Evolutionary conservation across 2,329 filamentous ascomycete genomes (phyloP).

Genomic region (Fonsecaea multimorphosa): DNA sequence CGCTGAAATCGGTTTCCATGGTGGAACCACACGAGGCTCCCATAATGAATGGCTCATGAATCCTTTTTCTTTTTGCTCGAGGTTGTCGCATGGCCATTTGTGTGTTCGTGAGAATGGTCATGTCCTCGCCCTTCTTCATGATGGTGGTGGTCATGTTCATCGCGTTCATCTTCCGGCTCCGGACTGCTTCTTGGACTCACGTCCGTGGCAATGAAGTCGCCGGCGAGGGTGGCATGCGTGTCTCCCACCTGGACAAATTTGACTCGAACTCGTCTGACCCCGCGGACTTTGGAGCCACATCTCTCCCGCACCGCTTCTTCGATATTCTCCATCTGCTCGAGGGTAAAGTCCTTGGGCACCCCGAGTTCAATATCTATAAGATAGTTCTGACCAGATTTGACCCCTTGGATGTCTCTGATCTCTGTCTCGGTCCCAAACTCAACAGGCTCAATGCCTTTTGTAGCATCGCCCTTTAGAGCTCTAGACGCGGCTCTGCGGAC

Average conservation of each 20-base stretch:
- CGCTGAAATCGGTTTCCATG: background rate
- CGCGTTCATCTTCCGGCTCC: conserved; percentile 63
- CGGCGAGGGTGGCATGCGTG: conserved; percentile 64
- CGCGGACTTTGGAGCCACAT: conserved; percentile 78
- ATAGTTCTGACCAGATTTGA: conserved; percentile 97
- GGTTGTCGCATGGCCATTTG: conserved; percentile 7
- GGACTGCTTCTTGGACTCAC: conserved; percentile 64
- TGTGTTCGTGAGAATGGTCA: conserved; percentile 21
- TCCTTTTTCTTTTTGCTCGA: conserved; percentile 29
- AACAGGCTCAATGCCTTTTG: conserved; percentile 45
- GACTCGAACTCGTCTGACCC: conserved; percentile 81
- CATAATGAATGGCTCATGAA: conserved; percentile 8
- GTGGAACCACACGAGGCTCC: background rate
- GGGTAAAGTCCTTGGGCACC: conserved; percentile 76
- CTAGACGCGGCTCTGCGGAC: conserved; percentile 70
- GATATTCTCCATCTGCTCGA: conserved; percentile 70
- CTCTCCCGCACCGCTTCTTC: conserved; percentile 75
- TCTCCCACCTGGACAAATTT: conserved; percentile 78
- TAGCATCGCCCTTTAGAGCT: conserved; percentile 57
- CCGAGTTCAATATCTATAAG: conserved; percentile 87
- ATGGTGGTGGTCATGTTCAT: conserved; percentile 49
- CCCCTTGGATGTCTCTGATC: conserved; percentile 79
- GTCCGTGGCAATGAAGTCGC: conserved; percentile 77
- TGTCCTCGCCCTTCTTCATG: conserved; percentile 21
- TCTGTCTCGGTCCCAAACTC: conserved; percentile 66